Evolutionary conservation across 148 eudicot species (phyloP), one percentile per base, ranked within the genome.

Genomic region (Rhododendron simsii): DNA sequence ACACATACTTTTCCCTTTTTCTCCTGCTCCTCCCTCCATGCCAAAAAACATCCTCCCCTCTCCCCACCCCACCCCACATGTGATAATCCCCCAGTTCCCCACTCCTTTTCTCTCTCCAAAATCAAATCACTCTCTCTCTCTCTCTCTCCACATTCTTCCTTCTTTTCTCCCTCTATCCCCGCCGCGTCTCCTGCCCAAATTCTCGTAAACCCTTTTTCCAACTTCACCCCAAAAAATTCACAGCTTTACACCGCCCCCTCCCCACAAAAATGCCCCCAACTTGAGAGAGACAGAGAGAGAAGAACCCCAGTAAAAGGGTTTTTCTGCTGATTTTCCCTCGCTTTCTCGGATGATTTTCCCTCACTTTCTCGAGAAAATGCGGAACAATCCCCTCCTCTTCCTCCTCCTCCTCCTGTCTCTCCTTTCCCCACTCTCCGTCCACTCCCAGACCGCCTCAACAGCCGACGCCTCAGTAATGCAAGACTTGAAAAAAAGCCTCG

Each of bases 381-480:
- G 21, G 33, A 86, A 65, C 12, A 23, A 12, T 73, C 78, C 88
- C 14, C 11, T 12, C 59, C 77, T 65, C 76, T 16, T 53, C 82
- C 82, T 26, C 78, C 67, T 51, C 78, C 28, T 20, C 83, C 28
- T 79, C 13, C 11, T 50, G 63, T 35, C 48, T 80, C 55, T 84
- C 86, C n/a, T 18, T 7, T 4, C 81, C 48, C 7, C 85, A 48
- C 5, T n/a, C 84, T 44, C 15, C 2, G 85, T 86, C 57, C 78
- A 51, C 37, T 83, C 86, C 50, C 95, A 89, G 67, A 87, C 93
- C 23, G 78, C 37, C 30, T 2, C 20, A 53, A 44, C 86, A 8
- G 83, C 74, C 57, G 97, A 96, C 78, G 92, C 91, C 35, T 75
- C 90, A 45, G 92, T 90, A 65, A 95, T 96, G 98, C 91, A 84